A percentile compares a stretch with the other conserved stretches of the same genome.
These are phyloP conservation scores for Zymoseptoria passerinii DNA, from an alignment of 2,329 filamentous ascomycete genomes.

Conservation along the genomic window DNA sequence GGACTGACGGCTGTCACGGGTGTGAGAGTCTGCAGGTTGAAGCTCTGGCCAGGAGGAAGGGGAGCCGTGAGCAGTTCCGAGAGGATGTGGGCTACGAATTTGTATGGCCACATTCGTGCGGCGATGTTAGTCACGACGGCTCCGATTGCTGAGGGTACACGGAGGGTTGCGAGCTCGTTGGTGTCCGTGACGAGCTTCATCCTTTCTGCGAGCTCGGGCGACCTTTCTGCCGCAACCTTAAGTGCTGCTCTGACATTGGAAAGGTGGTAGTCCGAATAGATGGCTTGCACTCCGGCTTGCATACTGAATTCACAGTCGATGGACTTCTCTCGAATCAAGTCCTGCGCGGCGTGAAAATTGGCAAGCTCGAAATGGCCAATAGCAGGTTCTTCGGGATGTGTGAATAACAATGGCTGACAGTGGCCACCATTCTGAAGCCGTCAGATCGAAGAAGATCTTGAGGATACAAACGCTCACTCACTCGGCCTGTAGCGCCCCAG, in stretches of 20 bases:
- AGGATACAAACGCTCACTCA: slow-evolving; percentile 35
- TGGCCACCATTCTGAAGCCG: slow-evolving; percentile 47
- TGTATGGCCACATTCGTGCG: slow-evolving; percentile 73
- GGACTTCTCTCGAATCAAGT: slow-evolving; percentile 47
- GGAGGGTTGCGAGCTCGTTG: slow-evolving; percentile 43
- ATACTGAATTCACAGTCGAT: slow-evolving; percentile 64
- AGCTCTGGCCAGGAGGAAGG: slow-evolving; percentile 25
- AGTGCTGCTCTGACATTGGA: slow-evolving; percentile 45
- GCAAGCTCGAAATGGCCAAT: slow-evolving; percentile 64
- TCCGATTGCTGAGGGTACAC: slow-evolving; percentile 48
- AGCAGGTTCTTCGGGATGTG: slow-evolving; percentile 41
- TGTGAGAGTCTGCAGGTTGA: slow-evolving; percentile 70
- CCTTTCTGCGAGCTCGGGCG: slow-evolving; percentile 48
- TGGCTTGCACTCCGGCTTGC: slow-evolving; percentile 55
- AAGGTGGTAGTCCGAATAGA: slow-evolving; percentile 51
- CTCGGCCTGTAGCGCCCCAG: slow-evolving; percentile 74
- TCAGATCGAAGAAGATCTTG: not conserved
- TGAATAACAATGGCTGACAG: slow-evolving; percentile 65
- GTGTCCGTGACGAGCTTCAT: slow-evolving; percentile 35
- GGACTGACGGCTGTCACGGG: slow-evolving; percentile 41
- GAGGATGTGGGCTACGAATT: slow-evolving; percentile 65
- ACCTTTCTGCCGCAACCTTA: slow-evolving; percentile 39
- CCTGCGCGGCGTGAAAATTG: slow-evolving; percentile 54
- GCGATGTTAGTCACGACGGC: slow-evolving; percentile 58
- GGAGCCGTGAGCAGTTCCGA: slow-evolving; percentile 45